Conservation (phyloP, 768 basidiomycete genomes). For the Termitomyces sp. region DNA sequence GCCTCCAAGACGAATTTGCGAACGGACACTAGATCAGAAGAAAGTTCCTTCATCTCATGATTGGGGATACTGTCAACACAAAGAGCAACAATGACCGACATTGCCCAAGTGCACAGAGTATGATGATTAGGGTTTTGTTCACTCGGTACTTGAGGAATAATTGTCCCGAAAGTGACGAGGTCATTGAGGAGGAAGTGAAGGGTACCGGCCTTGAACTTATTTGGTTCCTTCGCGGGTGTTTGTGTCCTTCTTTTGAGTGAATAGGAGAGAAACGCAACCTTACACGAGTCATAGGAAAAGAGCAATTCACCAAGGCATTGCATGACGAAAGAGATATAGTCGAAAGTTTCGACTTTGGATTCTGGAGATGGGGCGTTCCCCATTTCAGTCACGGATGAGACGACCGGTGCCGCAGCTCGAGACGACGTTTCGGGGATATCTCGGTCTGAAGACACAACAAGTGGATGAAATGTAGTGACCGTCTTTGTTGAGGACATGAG, state of each 20-base stretch:
- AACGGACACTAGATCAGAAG: slow-evolving; percentile 77
- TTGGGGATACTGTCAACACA: slow-evolving; percentile 76
- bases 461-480: slow-evolving; percentile 26
- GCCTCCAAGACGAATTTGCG: slow-evolving; percentile 90
- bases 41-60: slow-evolving; percentile 69
- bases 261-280: slow-evolving; percentile 79
- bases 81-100: slow-evolving; percentile 87
- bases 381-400: neutral
- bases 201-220: slow-evolving; percentile 58
- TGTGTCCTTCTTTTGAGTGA: slow-evolving; percentile 59
- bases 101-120: slow-evolving; percentile 76
- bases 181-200: slow-evolving; percentile 81
- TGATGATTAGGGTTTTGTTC: slow-evolving; percentile 51
- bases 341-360: slow-evolving; percentile 24
- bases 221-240: slow-evolving; percentile 58
- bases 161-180: slow-evolving; percentile 70
- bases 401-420: neutral
- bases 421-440: neutral
- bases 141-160: slow-evolving; percentile 59
- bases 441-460: slow-evolving; percentile 2
- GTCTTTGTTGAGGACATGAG: slow-evolving; percentile 55
- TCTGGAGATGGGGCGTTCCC: neutral
- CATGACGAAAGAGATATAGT: slow-evolving; percentile 81
- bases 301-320: slow-evolving; percentile 88
- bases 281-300: slow-evolving; percentile 91